These are phyloP conservation scores for Lepidopterella palustris DNA, from an alignment of 495 filamentous ascomycete genomes.

Conservation along the genomic window DNA sequence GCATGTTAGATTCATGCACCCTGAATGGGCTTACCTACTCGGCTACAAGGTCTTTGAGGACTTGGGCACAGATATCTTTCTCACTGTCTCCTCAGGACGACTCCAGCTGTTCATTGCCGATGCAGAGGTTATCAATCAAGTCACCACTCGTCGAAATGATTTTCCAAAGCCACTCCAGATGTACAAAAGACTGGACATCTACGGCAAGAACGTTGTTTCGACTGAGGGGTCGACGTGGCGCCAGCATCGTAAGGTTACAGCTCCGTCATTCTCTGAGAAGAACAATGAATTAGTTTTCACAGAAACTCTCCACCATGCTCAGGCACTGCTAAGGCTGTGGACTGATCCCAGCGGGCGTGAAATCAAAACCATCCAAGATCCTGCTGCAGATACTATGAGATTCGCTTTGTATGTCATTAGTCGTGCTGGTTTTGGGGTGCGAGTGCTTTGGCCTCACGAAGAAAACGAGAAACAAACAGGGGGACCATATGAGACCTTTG, in stretches of 20 bases:
- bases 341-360: slow-evolving; percentile 32
- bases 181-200: slow-evolving; percentile 54
- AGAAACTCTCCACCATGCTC: slow-evolving; percentile 53
- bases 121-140: slow-evolving; percentile 53
- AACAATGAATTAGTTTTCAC: slow-evolving; percentile 60
- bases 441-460: slow-evolving; percentile 51
- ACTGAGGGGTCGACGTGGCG: slow-evolving; percentile 59
- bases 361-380: slow-evolving; percentile 43
- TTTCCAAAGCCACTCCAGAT: slow-evolving; percentile 60
- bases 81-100: slow-evolving; percentile 47
- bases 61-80: slow-evolving; percentile 46
- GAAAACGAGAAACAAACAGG: slow-evolving; percentile 29
- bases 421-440: slow-evolving; percentile 58
- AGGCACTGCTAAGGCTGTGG: slow-evolving; percentile 51
- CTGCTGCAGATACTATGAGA: slow-evolving; percentile 55
- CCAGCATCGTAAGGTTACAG: slow-evolving; percentile 60
- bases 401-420: slow-evolving; percentile 63
- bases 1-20: slow-evolving; percentile 28
- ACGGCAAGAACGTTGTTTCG: slow-evolving; percentile 57
- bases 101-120: slow-evolving; percentile 47
- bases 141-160: slow-evolving; percentile 54
- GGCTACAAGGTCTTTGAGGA: slow-evolving; percentile 39
- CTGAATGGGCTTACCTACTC: slow-evolving; percentile 40
- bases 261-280: slow-evolving; percentile 64
- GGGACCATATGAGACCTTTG: slow-evolving; percentile 18